phyloP scores from a whole-genome alignment of 73 alveolate genomes.

The Breviolum minutum region DNA sequence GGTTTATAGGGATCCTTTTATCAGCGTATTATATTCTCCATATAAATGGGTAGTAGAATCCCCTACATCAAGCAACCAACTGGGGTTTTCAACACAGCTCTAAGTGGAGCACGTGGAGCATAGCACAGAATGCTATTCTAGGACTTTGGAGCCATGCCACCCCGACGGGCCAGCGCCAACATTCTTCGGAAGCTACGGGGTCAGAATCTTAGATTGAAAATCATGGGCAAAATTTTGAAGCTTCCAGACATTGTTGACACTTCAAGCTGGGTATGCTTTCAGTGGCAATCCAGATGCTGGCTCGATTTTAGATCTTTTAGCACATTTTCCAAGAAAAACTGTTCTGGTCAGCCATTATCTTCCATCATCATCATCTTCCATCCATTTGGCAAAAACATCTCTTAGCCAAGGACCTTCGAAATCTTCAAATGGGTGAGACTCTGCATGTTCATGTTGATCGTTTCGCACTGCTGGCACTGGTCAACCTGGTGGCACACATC shows the following conservation, averaged over 20 bases:
- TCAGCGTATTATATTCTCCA: too few species aligned
- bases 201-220: background rate
- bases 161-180: background rate
- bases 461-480: background rate
- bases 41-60: too few species aligned
- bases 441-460: background rate
- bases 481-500: background rate
- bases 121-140: background rate
- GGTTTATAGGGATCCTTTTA: too few species aligned
- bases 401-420: conserved; percentile 6
- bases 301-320: background rate
- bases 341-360: background rate
- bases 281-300: background rate
- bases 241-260: background rate
- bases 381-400: background rate
- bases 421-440: background rate
- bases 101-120: background rate
- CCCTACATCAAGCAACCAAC: too few species aligned
- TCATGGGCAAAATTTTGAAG: background rate
- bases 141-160: background rate
- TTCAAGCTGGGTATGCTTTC: background rate
- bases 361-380: conserved; percentile 1
- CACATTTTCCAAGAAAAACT: too few species aligned
- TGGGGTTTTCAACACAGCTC: too few species aligned
- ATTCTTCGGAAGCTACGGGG: background rate